Conservation (phyloP, 257 asterid genomes). For the Ehretia macrophylla region DNA sequence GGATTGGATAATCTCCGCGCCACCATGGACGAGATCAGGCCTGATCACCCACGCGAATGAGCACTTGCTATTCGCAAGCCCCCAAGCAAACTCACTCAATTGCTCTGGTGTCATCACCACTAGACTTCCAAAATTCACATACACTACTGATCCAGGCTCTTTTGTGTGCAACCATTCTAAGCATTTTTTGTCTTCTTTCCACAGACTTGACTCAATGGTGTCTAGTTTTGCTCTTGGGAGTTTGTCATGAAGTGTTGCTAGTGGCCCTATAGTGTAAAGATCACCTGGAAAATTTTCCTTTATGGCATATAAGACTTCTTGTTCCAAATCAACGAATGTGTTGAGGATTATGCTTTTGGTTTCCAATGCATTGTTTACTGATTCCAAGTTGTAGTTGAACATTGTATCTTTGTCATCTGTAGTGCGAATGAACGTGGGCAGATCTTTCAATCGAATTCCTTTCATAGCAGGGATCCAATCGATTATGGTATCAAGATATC, state of each 20-base stretch:
- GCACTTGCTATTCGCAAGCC: conserved; percentile 33
- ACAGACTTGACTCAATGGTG: conserved; percentile 23
- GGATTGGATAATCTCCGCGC: conserved; percentile 16
- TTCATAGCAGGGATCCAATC: conserved; percentile 43
- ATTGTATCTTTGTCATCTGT: conserved; percentile 26
- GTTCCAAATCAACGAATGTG: conserved; percentile 36
- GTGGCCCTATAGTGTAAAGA: conserved; percentile 40
- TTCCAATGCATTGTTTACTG: conserved; percentile 15
- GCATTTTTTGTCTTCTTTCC: conserved; percentile 37
- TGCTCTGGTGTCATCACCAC: conserved; percentile 28
- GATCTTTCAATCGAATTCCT: conserved; percentile 26
- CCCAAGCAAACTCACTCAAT: conserved; percentile 40
- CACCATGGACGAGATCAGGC: conserved; percentile 37
- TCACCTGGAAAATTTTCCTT: conserved; percentile 18
- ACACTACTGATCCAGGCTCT: conserved; percentile 28
- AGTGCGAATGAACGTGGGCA: conserved; percentile 33
- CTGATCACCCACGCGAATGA: conserved; percentile 44
- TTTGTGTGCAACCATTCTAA: conserved; percentile 32
- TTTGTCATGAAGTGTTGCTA: conserved; percentile 11
- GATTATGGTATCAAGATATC: conserved; percentile 36
- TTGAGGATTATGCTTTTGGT: conserved; percentile 28
- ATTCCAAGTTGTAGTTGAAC: conserved; percentile 33
- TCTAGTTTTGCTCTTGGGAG: conserved; percentile 3
- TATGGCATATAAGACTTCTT: conserved; percentile 24
- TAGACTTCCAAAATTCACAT: conserved; percentile 38